Percentiles rank a stretch among this genome's conserved stretches.
These are phyloP conservation scores for Phytophthora sp. DNA, from an alignment of 352 stramenopile species.

Conservation along the genomic window DNA sequence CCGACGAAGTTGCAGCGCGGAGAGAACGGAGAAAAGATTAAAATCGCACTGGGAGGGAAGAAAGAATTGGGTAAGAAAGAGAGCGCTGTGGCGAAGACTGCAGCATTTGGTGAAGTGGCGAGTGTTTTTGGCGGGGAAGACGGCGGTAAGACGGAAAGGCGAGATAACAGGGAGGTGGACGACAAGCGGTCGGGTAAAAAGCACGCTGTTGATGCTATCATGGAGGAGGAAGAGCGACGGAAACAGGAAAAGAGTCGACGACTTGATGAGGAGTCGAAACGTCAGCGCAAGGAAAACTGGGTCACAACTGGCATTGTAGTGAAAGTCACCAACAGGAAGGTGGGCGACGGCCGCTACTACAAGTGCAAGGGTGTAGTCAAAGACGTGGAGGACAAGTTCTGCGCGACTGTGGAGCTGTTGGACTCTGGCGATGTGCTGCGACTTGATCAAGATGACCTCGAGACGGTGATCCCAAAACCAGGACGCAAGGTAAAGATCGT, in stretches of 20 bases:
- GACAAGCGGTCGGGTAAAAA: constrained; percentile 15
- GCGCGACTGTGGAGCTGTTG: constrained; percentile 80
- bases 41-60: constrained; percentile 35
- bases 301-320: constrained; percentile 92
- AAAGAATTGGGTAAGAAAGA: constrained; percentile 34
- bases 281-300: constrained; percentile 90
- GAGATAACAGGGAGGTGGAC: neutral
- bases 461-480: constrained; percentile 88
- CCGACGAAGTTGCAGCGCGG: constrained; percentile 70
- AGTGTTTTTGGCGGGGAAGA: constrained; percentile 24
- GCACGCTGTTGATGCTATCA: constrained; percentile 55
- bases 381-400: constrained; percentile 82
- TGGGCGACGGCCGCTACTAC: constrained; percentile 89
- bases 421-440: constrained; percentile 83
- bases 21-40: constrained; percentile 57
- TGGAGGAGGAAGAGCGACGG: constrained; percentile 61
- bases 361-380: constrained; percentile 88
- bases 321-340: constrained; percentile 94
- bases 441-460: constrained; percentile 89
- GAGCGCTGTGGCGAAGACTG: neutral
- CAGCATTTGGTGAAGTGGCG: neutral
- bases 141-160: neutral
- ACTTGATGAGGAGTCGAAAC: constrained; percentile 42
- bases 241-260: constrained; percentile 45
- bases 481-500: constrained; percentile 78